Evolutionary conservation across 768 basidiomycete genomes (phyloP).

Genomic region (Lactifluus subvellereus): DNA sequence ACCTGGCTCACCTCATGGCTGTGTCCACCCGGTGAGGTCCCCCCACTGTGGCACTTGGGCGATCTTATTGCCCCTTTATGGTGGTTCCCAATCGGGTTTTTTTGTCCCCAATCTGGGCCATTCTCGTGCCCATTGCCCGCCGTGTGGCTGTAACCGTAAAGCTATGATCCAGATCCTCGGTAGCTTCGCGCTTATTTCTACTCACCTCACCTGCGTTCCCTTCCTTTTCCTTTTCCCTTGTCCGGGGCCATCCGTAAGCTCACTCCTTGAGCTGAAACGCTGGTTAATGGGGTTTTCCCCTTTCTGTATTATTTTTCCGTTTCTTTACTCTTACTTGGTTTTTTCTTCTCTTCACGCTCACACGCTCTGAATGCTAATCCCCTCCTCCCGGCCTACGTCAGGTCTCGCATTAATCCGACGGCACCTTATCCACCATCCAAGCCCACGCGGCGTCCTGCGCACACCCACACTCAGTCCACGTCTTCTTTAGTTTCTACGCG

Average conservation of each 20-base stretch:
- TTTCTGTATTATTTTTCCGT: background rate
- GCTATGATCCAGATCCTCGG: slow-evolving; percentile 16
- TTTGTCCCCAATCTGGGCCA: slow-evolving; percentile 10
- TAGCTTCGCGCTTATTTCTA: slow-evolving; percentile 19
- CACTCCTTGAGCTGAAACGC: background rate
- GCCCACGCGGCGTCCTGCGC: slow-evolving; percentile 23
- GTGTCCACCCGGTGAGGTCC: slow-evolving; percentile 6
- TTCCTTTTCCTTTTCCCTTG: too few species aligned
- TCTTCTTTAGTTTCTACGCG: slow-evolving; percentile 28
- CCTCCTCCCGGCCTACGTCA: background rate
- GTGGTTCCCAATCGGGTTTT: slow-evolving; percentile 2
- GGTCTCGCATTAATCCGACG: slow-evolving; percentile 17
- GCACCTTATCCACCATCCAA: slow-evolving; percentile 26
- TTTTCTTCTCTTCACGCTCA: background rate
- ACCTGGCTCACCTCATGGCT: slow-evolving; percentile 13
- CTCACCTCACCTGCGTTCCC: background rate
- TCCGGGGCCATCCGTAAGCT: background rate
- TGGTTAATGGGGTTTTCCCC: background rate
- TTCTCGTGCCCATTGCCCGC: background rate
- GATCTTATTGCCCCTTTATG: slow-evolving; percentile 1
- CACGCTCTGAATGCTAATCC: slow-evolving; percentile 13
- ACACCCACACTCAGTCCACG: slow-evolving; percentile 24
- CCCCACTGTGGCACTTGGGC: background rate
- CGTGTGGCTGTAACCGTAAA: background rate
- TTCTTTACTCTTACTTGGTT: background rate